Evolutionary conservation across 805 yeast genomes (phyloP).

Genomic region (Pichia kluyveri): DNA sequence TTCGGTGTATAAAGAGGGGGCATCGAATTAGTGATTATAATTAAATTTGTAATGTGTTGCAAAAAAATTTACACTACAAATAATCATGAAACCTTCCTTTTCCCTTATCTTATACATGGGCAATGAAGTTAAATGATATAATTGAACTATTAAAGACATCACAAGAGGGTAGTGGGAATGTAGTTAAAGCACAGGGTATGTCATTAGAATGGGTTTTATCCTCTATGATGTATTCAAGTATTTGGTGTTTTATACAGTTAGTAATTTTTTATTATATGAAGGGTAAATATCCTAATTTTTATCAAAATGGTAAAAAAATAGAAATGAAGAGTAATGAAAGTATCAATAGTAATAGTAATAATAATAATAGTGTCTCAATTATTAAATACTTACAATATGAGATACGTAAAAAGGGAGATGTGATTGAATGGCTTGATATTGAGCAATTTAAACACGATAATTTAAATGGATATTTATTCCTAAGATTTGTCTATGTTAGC

Average conservation of each 20-base stretch:
- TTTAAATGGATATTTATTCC: slow-evolving; percentile 40
- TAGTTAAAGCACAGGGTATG: slow-evolving; percentile 30
- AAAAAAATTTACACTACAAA: no score
- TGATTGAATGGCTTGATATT: slow-evolving; percentile 20
- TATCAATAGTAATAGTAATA: no score
- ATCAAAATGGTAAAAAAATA: slow-evolving; percentile 42
- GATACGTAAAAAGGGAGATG: slow-evolving; percentile 11
- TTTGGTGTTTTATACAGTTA: slow-evolving; percentile 47
- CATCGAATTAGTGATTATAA: no score
- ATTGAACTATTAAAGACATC: not conserved
- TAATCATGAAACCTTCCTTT: not conserved
- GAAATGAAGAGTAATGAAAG: not conserved
- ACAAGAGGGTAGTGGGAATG: slow-evolving; percentile 5
- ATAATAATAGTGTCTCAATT: not conserved
- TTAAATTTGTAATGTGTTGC: no score
- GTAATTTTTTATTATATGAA: slow-evolving; percentile 31
- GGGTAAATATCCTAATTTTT: slow-evolving; percentile 30
- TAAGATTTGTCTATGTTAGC: slow-evolving; percentile 50
- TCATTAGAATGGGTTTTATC: slow-evolving; percentile 48
- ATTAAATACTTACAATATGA: not conserved
- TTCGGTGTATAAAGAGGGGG: not conserved
- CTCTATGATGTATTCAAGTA: slow-evolving; percentile 44
- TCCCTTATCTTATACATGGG: not conserved
- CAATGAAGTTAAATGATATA: not conserved
- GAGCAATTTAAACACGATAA: slow-evolving; percentile 29